Evolutionary conservation across 805 yeast species (phyloP).

Genomic region (Kodamaea lidongshanica): DNA sequence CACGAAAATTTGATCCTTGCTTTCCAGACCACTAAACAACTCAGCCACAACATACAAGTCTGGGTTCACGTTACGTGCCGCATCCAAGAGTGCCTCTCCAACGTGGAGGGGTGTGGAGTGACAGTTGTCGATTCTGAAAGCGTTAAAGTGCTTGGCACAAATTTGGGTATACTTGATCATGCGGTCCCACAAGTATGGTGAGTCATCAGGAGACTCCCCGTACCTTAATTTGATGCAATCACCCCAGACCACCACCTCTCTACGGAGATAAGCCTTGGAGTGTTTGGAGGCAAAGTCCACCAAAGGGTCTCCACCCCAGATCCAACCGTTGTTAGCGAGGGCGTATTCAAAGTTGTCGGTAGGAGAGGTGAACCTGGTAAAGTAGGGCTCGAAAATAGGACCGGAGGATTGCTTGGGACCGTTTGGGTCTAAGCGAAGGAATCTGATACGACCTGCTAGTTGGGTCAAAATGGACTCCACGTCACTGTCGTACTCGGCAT

Average conservation of each 20-base stretch:
- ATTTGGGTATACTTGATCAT: slow-evolving; percentile 72
- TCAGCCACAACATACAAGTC: slow-evolving; percentile 92
- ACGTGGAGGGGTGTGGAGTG: slow-evolving; percentile 96
- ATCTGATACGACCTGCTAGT: slow-evolving; percentile 69
- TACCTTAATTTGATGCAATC: slow-evolving; percentile 92
- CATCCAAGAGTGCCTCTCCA: slow-evolving; percentile 80
- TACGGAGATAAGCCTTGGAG: slow-evolving; percentile 74
- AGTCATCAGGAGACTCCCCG: slow-evolving; percentile 70
- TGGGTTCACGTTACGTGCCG: slow-evolving; percentile 80
- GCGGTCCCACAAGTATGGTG: slow-evolving; percentile 84
- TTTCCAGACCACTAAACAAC: slow-evolving; percentile 87
- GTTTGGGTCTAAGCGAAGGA: slow-evolving; percentile 65
- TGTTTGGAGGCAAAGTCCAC: slow-evolving; percentile 83
- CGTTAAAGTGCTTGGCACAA: slow-evolving; percentile 72
- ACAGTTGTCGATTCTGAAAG: slow-evolving; percentile 90
- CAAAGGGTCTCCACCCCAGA: slow-evolving; percentile 94
- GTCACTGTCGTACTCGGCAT: slow-evolving; percentile 72
- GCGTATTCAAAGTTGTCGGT: slow-evolving; percentile 54
- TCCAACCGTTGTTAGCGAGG: slow-evolving; percentile 96
- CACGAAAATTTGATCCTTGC: slow-evolving; percentile 81
- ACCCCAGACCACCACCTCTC: slow-evolving; percentile 97
- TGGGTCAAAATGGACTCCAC: slow-evolving; percentile 58
- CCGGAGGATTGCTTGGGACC: slow-evolving; percentile 89
- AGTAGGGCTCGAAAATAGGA: slow-evolving; percentile 70
- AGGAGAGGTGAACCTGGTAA: slow-evolving; percentile 62